A percentile compares a stretch with the other conserved stretches of the same genome.
phyloP scores from a whole-genome alignment of 495 filamentous ascomycete species.

The Penicillium waksmanii region DNA sequence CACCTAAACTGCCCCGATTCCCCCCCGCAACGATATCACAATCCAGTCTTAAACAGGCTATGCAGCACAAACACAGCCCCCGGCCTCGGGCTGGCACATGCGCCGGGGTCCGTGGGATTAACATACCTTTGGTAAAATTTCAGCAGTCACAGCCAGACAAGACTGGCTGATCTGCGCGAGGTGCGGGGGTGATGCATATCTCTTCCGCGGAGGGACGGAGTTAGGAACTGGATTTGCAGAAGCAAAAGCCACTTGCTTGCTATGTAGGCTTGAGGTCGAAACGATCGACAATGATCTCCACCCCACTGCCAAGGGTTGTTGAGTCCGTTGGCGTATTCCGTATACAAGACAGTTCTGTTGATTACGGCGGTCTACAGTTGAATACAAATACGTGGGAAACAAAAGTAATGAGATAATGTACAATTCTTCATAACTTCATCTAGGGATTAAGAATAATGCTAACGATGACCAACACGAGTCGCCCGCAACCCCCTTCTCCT shows the following conservation, averaged over 20 bases:
- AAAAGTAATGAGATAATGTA: constrained; percentile 25
- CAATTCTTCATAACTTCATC: constrained; percentile 35
- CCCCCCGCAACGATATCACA: background rate
- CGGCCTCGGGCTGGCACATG: constrained; percentile 5
- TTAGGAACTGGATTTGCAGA: background rate
- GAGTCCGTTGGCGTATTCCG: no score
- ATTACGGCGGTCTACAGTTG: no score
- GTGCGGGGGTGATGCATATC: constrained; percentile 1
- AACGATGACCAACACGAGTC: constrained; percentile 25
- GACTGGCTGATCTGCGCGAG: background rate
- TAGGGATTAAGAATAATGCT: constrained; percentile 36
- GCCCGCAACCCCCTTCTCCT: constrained; percentile 8
- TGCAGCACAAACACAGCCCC: constrained; percentile 4
- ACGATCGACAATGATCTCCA: no score
- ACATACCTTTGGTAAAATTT: background rate
- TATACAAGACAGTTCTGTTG: no score
- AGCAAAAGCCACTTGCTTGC: no score
- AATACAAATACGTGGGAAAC: background rate
- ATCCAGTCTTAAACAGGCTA: background rate
- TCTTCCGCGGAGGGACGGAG: background rate
- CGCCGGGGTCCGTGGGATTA: constrained; percentile 13
- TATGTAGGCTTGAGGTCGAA: no score
- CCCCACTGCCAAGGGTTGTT: no score
- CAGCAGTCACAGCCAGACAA: background rate
- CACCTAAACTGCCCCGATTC: background rate